Percentiles rank a stretch among this genome's conserved stretches.
Evolutionary conservation across 139 green algal species (phyloP).

Genomic region (Chlorella ohadii): DNA sequence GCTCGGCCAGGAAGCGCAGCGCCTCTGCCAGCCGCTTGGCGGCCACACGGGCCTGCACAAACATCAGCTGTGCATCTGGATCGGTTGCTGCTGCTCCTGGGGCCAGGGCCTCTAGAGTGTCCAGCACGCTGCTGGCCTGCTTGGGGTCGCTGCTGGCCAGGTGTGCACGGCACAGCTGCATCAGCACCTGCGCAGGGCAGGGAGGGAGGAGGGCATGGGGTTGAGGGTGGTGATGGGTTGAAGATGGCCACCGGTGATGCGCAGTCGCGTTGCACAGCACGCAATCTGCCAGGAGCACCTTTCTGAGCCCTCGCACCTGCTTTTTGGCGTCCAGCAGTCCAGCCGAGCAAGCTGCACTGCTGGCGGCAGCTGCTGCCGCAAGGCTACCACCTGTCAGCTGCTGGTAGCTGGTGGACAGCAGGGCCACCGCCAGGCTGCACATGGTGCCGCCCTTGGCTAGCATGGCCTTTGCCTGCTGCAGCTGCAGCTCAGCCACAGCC

Average conservation of each 20-base stretch:
- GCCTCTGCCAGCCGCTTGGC: conserved; percentile 4
- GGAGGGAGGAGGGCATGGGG: neutral
- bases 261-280: neutral
- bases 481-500: conserved; percentile 30
- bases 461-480: conserved; percentile 26
- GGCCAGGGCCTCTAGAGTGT: neutral
- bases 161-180: conserved; percentile 32
- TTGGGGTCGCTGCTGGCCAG: conserved; percentile 11
- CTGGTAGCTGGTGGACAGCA: conserved; percentile 22
- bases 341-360: neutral
- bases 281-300: neutral
- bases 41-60: neutral
- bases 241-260: too few relatives aligned
- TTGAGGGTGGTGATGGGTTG: too few relatives aligned
- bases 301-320: neutral
- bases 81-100: neutral
- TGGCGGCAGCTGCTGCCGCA: neutral
- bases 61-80: neutral
- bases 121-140: conserved; percentile 13
- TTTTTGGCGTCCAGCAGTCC: neutral
- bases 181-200: neutral
- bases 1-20: neutral
- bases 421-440: neutral
- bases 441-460: neutral
- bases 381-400: neutral